Percentiles rank a stretch among this genome's conserved stretches.
Evolutionary conservation across 352 stramenopile species (phyloP).

Genomic region (Pythium monospermum): DNA sequence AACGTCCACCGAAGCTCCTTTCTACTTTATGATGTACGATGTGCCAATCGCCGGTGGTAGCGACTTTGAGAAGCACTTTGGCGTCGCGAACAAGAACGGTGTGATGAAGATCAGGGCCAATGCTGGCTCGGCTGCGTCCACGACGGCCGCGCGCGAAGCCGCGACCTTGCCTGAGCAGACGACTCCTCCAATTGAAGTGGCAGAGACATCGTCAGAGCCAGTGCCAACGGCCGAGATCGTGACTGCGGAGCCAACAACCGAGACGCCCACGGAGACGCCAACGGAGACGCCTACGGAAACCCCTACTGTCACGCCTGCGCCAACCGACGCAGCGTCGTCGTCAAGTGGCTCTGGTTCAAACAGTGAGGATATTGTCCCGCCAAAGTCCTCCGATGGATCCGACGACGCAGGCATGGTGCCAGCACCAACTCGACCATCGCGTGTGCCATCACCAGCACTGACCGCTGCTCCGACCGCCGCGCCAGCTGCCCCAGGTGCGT

Average conservation of each 20-base stretch:
- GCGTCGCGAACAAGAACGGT: constrained; percentile 14
- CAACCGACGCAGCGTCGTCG: background rate
- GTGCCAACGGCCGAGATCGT: background rate
- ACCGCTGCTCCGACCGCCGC: background rate
- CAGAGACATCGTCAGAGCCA: background rate
- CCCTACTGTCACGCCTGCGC: background rate
- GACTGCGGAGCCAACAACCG: constrained; percentile 1
- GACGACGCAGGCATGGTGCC: constrained; percentile 8
- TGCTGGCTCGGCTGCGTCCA: background rate
- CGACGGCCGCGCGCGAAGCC: background rate
- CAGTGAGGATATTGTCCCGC: constrained; percentile 14
- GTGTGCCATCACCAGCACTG: background rate
- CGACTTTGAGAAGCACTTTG: constrained; percentile 60
- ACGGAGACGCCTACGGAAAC: background rate
- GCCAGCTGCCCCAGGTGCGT: background rate
- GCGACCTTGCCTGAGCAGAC: background rate
- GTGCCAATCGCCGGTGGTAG: constrained; percentile 21
- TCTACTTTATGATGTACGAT: constrained; percentile 71
- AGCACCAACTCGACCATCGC: background rate
- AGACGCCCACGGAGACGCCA: constrained; percentile 1
- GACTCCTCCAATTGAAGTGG: no score
- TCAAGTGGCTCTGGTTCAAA: background rate
- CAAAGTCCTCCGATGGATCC: constrained; percentile 5
- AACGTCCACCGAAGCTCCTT: constrained; percentile 23
- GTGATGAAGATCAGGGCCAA: constrained; percentile 9